Percentiles rank a stretch among this genome's conserved stretches.
These are phyloP conservation scores for Epichloe hybrida DNA, from an alignment of 2,329 filamentous ascomycete species.

Conservation along the genomic window DNA sequence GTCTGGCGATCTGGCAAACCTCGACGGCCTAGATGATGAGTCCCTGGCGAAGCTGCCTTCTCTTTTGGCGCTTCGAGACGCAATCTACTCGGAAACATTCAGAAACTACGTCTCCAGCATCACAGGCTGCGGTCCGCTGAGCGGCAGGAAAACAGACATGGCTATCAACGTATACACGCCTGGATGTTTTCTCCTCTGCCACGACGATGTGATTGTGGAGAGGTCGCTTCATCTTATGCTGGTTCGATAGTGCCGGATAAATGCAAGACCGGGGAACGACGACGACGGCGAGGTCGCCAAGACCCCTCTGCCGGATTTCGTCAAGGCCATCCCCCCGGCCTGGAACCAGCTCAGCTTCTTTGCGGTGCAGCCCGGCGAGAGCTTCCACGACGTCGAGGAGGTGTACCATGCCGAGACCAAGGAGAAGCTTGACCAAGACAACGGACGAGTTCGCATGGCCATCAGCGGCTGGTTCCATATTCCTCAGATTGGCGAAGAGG, in stretches of 20 bases:
- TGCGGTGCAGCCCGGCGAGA: slow-evolving; percentile 93
- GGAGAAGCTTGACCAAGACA: slow-evolving; percentile 51
- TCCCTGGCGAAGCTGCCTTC: slow-evolving; percentile 79
- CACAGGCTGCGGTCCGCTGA: slow-evolving; percentile 74
- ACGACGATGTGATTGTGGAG: slow-evolving; percentile 98
- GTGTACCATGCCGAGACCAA: slow-evolving; percentile 61
- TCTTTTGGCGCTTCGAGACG: slow-evolving; percentile 81
- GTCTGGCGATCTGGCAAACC: slow-evolving; percentile 90
- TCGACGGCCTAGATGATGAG: slow-evolving; percentile 81
- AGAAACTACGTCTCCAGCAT: slow-evolving; percentile 78
- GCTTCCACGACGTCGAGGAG: slow-evolving; percentile 97
- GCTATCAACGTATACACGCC: slow-evolving; percentile 98
- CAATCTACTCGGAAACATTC: slow-evolving; percentile 82
- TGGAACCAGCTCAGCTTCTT: slow-evolving; percentile 99
- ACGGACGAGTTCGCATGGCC: slow-evolving; percentile 80
- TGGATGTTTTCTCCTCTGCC: slow-evolving; percentile 87
- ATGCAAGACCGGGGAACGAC: no score
- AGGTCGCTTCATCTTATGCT: slow-evolving; percentile 90
- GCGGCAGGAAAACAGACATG: slow-evolving; percentile 94
- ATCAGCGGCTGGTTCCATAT: slow-evolving; percentile 99
- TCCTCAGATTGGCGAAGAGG: slow-evolving; percentile 84
- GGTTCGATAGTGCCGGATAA: no score
- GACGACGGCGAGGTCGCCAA: slow-evolving; percentile 58
- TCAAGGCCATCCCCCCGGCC: slow-evolving; percentile 82
- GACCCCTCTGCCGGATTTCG: slow-evolving; percentile 65